Conservation (phyloP, 2,329 filamentous ascomycete species). For the Penicillium sp. region DNA sequence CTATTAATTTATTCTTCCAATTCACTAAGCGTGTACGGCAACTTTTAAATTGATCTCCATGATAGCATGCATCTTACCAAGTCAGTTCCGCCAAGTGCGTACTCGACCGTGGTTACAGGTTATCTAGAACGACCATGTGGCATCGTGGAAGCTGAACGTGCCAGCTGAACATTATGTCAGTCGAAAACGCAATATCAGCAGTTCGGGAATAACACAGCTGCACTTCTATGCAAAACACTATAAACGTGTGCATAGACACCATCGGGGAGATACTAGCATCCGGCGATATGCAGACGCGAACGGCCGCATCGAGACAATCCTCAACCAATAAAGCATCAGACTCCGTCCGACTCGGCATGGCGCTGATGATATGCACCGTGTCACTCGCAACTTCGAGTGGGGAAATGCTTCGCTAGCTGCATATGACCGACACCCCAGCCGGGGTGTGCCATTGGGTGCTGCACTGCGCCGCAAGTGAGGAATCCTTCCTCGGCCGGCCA, state of each 20-base stretch:
- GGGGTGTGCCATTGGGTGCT: constrained; percentile 24
- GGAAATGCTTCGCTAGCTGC: constrained; percentile 25
- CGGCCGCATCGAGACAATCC: constrained; percentile 13
- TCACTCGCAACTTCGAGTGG: constrained; percentile 12
- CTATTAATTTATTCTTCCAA: neutral
- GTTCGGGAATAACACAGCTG: neutral
- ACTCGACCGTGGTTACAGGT: neutral
- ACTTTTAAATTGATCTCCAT: constrained; percentile 4
- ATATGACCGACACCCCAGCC: constrained; percentile 23
- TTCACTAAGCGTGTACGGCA: neutral
- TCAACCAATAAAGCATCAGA: constrained; percentile 11
- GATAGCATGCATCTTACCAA: constrained; percentile 1
- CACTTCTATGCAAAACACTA: constrained; percentile 2
- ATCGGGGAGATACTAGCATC: constrained; percentile 13
- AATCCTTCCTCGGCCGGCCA: constrained; percentile 21
- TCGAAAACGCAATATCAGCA: neutral
- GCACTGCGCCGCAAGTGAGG: constrained; percentile 22
- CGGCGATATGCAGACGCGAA: constrained; percentile 24
- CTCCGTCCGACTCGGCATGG: constrained; percentile 6
- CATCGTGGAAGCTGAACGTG: neutral
- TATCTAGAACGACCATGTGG: neutral
- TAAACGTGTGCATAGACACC: constrained; percentile 4
- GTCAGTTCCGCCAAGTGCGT: neutral
- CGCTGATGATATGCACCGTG: constrained; percentile 16
- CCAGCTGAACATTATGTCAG: neutral